Conservation (phyloP, 768 basidiomycete genomes). For the Phlebiopsis flavidoalba region DNA sequence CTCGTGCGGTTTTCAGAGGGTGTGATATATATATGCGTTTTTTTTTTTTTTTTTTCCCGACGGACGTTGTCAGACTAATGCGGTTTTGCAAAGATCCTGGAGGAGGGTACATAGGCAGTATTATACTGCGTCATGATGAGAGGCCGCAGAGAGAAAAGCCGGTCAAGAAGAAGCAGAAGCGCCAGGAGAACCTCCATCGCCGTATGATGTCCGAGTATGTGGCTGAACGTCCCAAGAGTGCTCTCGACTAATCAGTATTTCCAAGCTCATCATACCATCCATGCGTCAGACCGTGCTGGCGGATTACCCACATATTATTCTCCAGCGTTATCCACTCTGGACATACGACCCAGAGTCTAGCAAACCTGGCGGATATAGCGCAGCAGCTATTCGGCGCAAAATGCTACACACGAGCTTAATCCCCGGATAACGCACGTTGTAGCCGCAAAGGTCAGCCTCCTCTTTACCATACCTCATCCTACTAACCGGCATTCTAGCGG, state of each 20-base stretch:
- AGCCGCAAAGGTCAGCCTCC: conserved; percentile 64
- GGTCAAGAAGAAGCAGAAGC: conserved; percentile 24
- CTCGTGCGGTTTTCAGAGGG: conserved; percentile 71
- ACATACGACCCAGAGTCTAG: conserved; percentile 71
- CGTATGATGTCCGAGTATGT: conserved; percentile 77
- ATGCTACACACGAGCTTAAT: conserved; percentile 66
- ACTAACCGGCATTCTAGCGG: conserved; percentile 39
- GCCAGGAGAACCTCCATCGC: conserved; percentile 18
- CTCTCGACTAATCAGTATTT: neutral
- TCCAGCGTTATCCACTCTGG: conserved; percentile 94
- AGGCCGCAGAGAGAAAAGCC: conserved; percentile 13
- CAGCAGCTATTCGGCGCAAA: conserved; percentile 85
- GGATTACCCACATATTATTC: conserved; percentile 80
- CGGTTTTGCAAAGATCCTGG: conserved; percentile 64
- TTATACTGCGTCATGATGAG: conserved; percentile 61
- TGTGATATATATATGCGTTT: conserved; percentile 32
- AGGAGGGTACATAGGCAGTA: conserved; percentile 75
- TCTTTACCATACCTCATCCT: conserved; percentile 7
- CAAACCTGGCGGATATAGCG: conserved; percentile 81
- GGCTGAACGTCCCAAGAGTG: neutral
- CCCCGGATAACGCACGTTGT: conserved; percentile 82
- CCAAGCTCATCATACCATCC: conserved; percentile 83
- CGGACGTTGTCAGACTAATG: too few species aligned
- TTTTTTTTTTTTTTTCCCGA: neutral
- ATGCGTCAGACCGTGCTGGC: conserved; percentile 74